Percentiles rank a stretch among this genome's conserved stretches.
phyloP scores from a whole-genome alignment of 1,139 yeast genomes.

The Yamadazyma songkhlaensis region DNA sequence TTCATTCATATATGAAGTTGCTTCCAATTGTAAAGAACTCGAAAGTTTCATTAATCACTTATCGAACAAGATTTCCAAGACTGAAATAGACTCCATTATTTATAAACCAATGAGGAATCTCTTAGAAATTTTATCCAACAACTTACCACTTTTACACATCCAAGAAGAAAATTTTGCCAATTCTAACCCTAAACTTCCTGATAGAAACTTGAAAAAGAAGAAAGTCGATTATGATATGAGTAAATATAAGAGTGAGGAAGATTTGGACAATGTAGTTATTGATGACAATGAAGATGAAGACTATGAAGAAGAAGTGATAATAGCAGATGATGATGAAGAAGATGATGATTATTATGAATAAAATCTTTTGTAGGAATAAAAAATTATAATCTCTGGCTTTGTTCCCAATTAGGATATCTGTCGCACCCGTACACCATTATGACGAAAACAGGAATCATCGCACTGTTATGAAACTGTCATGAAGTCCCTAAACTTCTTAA shows the following conservation, averaged over 20 bases:
- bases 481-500: constrained; percentile 2
- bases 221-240: constrained; percentile 10
- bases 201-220: constrained; percentile 13
- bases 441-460: no score
- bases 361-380: not conserved
- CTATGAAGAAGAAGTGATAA: constrained; percentile 3
- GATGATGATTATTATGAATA: constrained; percentile 9
- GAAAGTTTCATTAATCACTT: constrained; percentile 28
- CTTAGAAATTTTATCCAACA: constrained; percentile 22
- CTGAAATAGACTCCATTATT: constrained; percentile 21
- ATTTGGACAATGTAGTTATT: constrained; percentile 2
- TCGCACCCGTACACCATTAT: no score
- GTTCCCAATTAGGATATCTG: not conserved
- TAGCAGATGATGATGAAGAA: constrained; percentile 4
- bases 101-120: constrained; percentile 27
- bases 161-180: constrained; percentile 7
- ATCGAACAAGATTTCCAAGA: constrained; percentile 10
- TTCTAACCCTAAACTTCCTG: not conserved
- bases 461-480: not conserved
- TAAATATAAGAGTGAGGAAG: constrained; percentile 6
- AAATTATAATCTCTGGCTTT: not conserved
- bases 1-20: constrained; percentile 45
- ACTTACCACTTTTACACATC: constrained; percentile 19
- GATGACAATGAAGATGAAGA: constrained; percentile 5
- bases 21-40: constrained; percentile 32